Evolutionary conservation across 345 rosid species (phyloP), one percentile per base, ranked within the genome.

Genomic region (Durio zibethinus): DNA sequence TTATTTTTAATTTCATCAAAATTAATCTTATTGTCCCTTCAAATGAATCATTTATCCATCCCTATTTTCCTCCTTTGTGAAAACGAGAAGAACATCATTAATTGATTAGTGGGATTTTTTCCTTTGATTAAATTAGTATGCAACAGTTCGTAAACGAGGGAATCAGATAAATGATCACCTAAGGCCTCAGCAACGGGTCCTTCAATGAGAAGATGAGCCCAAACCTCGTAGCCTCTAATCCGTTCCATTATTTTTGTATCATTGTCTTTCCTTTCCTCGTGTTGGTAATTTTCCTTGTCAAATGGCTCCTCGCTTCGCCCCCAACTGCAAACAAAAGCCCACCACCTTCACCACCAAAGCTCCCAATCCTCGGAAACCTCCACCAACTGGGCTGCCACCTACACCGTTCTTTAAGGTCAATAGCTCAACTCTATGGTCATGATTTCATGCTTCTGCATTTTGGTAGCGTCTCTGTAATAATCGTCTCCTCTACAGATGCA

Each of bases 291-390:
- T 47, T 47, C 18, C 52, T 47, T 47, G 52, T 47, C 52, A 47
- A 47, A 47, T 47, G 52, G 52, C 18, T 47, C 18, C 52, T 47
- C 2, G 4, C 4, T 47, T 47, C 4, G 4, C 52, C 52, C 4
- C 16, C 18, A 12, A 47, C 16, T 12, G 16, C 65, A 23, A 12
- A n/a, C 14, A 27, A 23, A 61, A 64, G 43, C 1, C 40, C n/a
- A 12, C 87, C 87, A 16, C 88, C 92, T 0, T 89, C 93, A 9
- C 95, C 92, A 12, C 72, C 79, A 29, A 76, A 79, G 69, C 88
- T 90, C 42, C 91, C 91, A 4, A 9, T 90, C 48, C 57, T 90
- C 2, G 97, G 97, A 62, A 89, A 90, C 85, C 86, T 92, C 74
- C 90, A 85, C 66, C 89, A 85, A 52, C 73, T 90, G 2, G 90